Conservation (phyloP, 2,329 filamentous ascomycete species). For the Penicillium sp. region DNA sequence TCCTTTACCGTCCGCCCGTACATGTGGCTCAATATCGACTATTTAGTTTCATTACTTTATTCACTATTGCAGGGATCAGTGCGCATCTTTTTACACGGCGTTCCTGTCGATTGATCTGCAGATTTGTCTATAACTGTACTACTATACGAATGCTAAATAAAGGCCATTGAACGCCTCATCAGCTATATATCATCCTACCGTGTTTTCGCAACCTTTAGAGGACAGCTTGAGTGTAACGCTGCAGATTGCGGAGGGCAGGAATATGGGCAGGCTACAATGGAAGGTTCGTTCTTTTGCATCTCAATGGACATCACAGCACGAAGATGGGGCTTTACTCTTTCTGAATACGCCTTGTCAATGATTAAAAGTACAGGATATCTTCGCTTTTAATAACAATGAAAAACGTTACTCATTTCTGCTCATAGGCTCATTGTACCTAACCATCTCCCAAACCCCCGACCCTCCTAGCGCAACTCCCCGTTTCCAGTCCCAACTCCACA, state of each 20-base stretch:
- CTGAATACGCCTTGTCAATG: neutral
- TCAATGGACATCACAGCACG: neutral
- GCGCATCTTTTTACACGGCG: neutral
- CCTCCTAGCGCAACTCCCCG: neutral
- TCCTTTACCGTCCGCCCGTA: neutral
- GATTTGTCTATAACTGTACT: neutral
- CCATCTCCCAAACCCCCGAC: neutral
- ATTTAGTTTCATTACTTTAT: neutral
- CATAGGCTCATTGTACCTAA: slow-evolving; percentile 18
- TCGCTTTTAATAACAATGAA: slow-evolving; percentile 4
- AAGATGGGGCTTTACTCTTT: neutral
- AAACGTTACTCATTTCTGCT: slow-evolving; percentile 21
- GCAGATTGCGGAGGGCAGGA: no score
- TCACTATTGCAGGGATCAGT: neutral
- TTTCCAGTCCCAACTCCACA: slow-evolving; percentile 8
- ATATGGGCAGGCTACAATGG: no score
- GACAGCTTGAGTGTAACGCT: no score
- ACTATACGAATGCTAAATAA: neutral
- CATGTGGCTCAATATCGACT: neutral
- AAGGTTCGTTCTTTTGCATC: neutral
- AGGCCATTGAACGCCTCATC: no score
- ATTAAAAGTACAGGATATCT: neutral
- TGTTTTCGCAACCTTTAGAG: no score
- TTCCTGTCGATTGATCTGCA: neutral
- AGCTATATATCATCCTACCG: no score